These are phyloP conservation scores for Suhomyces chickasaworum DNA, from an alignment of 1,139 yeast genomes.

Conservation along the genomic window DNA sequence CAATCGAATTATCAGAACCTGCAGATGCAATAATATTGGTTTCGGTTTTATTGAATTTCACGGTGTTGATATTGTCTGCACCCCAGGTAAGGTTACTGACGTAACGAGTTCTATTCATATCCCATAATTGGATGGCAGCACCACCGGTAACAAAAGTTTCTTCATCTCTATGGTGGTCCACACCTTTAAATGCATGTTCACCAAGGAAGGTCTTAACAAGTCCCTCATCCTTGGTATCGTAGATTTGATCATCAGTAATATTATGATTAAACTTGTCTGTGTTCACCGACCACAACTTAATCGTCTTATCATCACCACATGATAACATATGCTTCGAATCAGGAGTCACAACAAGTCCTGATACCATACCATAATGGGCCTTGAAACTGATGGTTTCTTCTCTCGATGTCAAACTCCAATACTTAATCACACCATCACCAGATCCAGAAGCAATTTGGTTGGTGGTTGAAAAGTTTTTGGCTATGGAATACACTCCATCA, in stretches of 20 bases:
- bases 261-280: constrained; percentile 45
- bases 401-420: constrained; percentile 83
- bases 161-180: constrained; percentile 83
- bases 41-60: constrained; percentile 87
- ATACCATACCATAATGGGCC: constrained; percentile 90
- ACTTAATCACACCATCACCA: constrained; percentile 92
- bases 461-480: constrained; percentile 71
- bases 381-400: constrained; percentile 74
- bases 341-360: constrained; percentile 83
- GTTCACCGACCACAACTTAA: constrained; percentile 75
- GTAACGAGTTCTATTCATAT: constrained; percentile 74
- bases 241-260: constrained; percentile 38
- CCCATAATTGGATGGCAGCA: constrained; percentile 87
- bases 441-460: constrained; percentile 86
- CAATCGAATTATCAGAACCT: constrained; percentile 89
- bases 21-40: constrained; percentile 87
- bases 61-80: constrained; percentile 82
- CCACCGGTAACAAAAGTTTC: constrained; percentile 90
- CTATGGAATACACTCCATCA: constrained; percentile 91
- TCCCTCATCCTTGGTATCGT: constrained; percentile 42
- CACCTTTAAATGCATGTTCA: constrained; percentile 78
- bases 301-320: constrained; percentile 89
- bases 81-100: constrained; percentile 89
- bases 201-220: constrained; percentile 77
- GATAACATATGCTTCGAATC: constrained; percentile 62